Evolutionary conservation across 345 rosid genomes (phyloP).

Genomic region (Camelina neglecta): DNA sequence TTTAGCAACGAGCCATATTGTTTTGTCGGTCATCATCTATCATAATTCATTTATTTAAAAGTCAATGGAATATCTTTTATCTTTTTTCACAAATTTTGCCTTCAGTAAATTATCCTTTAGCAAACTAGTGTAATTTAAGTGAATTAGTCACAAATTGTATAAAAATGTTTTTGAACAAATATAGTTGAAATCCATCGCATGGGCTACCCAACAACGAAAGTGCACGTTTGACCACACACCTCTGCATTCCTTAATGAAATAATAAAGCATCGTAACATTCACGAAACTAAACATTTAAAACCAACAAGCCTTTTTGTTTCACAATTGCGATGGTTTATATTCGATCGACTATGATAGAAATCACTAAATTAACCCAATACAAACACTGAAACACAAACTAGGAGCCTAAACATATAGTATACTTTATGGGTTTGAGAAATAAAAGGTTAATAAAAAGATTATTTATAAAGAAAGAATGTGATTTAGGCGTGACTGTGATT

Average conservation of each 20-base stretch:
- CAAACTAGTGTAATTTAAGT: no score
- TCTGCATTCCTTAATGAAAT: no score
- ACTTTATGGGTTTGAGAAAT: not conserved
- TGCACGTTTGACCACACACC: not conserved
- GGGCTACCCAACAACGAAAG: not conserved
- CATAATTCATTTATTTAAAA: not conserved
- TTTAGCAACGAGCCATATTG: slow-evolving; percentile 20
- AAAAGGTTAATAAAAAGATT: not conserved
- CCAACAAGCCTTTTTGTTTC: not conserved
- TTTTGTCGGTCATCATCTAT: slow-evolving; percentile 17
- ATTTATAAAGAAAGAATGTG: not conserved
- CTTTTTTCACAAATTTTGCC: no score
- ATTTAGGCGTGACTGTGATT: not conserved
- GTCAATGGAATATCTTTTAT: not conserved
- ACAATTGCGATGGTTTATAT: not conserved
- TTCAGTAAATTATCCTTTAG: no score
- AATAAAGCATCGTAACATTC: not conserved
- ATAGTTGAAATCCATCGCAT: not conserved
- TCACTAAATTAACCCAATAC: no score
- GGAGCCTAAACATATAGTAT: no score
- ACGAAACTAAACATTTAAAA: not conserved
- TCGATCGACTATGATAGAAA: no score
- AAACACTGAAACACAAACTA: no score
- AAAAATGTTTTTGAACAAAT: not conserved
- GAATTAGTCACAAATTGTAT: no score